Evolutionary conservation across 768 basidiomycete genomes (phyloP).

Genomic region (Psilocybe cubensis): DNA sequence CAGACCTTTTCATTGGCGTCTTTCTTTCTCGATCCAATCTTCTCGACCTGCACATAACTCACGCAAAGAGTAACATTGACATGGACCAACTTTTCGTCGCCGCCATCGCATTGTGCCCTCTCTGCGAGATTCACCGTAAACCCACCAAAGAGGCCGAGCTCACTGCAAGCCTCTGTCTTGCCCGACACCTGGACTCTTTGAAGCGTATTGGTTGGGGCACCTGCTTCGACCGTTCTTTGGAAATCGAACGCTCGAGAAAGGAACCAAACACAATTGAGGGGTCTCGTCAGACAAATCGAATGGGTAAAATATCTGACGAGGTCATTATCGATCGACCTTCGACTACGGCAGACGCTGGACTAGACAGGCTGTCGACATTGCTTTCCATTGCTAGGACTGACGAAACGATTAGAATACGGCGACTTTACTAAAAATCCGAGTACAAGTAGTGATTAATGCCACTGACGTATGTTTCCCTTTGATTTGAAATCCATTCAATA

Average conservation of each 20-base stretch:
- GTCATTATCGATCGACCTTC: background rate
- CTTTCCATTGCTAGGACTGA: constrained; percentile 2
- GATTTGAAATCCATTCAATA: background rate
- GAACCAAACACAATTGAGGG: constrained; percentile 2
- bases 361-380: too few species aligned
- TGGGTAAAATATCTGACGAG: background rate
- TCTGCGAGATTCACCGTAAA: constrained; percentile 31
- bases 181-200: constrained; percentile 45
- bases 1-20: constrained; percentile 60
- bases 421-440: constrained; percentile 4
- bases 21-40: constrained; percentile 61
- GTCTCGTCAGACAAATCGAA: background rate
- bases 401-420: constrained; percentile 7
- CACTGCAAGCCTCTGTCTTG: constrained; percentile 48
- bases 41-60: constrained; percentile 49
- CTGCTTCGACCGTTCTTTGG: constrained; percentile 25
- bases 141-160: constrained; percentile 49
- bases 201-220: constrained; percentile 56
- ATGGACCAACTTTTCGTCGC: constrained; percentile 26
- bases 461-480: background rate
- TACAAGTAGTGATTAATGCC: background rate
- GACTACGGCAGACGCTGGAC: too few species aligned
- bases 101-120: constrained; percentile 38
- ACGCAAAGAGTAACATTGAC: constrained; percentile 32
- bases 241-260: constrained; percentile 16